Percentiles rank a stretch among this genome's conserved stretches.
Conservation (phyloP, 2,329 filamentous ascomycete genomes). For the Colletotrichum magnum region DNA sequence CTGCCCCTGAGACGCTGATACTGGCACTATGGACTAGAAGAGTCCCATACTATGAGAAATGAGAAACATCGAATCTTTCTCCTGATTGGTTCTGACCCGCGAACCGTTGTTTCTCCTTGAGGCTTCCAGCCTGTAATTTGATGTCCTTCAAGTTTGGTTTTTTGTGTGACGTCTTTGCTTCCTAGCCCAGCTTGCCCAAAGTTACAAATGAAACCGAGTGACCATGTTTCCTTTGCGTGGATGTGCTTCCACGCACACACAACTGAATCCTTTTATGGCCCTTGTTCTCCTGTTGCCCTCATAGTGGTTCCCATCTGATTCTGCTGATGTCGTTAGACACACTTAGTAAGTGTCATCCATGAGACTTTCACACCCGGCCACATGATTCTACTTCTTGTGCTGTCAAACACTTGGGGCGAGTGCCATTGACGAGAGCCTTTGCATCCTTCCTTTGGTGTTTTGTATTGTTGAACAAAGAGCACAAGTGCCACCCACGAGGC, state of each 20-base stretch:
- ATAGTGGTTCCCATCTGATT: neutral
- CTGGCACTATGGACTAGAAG: neutral
- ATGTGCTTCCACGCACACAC: neutral
- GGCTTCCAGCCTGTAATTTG: neutral
- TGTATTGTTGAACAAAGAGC: too few species aligned
- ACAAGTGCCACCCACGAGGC: too few species aligned
- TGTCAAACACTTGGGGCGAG: too few species aligned
- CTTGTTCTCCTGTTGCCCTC: neutral
- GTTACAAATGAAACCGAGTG: too few species aligned
- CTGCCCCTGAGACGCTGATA: neutral
- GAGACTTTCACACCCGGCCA: too few species aligned
- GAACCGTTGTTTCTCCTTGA: neutral
- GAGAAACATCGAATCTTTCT: slow-evolving; percentile 18
- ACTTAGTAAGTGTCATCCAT: too few species aligned
- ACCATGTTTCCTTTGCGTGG: too few species aligned
- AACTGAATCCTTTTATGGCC: neutral
- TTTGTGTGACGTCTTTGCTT: neutral
- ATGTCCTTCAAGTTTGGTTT: neutral
- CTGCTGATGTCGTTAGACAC: too few species aligned
- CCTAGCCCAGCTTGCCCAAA: neutral
- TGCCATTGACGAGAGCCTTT: too few species aligned
- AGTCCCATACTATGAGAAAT: neutral
- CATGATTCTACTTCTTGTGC: too few species aligned
- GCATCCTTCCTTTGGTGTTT: too few species aligned
- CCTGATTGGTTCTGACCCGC: neutral